These are phyloP conservation scores for Avena eriantha DNA, from an alignment of 176 grass and related monocot genomes.

Conservation along the genomic window DNA sequence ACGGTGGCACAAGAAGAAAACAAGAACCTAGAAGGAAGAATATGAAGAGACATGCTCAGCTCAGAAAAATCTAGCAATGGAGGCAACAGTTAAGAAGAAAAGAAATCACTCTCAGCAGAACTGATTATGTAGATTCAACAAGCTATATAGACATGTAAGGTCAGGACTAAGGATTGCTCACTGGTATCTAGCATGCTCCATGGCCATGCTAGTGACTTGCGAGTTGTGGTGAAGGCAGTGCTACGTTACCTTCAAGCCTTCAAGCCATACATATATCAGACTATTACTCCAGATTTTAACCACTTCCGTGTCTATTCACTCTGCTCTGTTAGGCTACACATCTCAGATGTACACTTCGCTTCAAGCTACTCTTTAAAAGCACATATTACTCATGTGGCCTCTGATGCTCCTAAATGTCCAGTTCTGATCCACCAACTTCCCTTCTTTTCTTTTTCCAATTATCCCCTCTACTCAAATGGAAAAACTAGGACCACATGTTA, in stretches of 20 bases:
- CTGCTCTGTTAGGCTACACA: slow-evolving; percentile 8
- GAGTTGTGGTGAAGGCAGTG: slow-evolving; percentile 36
- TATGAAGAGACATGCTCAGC: slow-evolving; percentile 50
- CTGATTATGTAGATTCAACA: slow-evolving; percentile 26
- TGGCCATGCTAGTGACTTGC: slow-evolving; percentile 30
- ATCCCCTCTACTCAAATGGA: slow-evolving; percentile 27
- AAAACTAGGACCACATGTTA: slow-evolving; percentile 41
- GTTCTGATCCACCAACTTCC: slow-evolving; percentile 24
- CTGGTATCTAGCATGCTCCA: slow-evolving; percentile 37
- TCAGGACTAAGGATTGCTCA: slow-evolving; percentile 36
- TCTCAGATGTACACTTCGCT: not conserved
- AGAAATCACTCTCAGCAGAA: slow-evolving; percentile 22
- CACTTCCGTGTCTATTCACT: slow-evolving; percentile 34
- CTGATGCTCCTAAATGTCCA: slow-evolving; percentile 28
- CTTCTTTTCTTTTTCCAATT: slow-evolving; percentile 20
- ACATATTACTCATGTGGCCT: slow-evolving; percentile 3
- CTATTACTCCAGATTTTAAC: slow-evolving; percentile 8
- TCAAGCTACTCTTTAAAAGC: not conserved
- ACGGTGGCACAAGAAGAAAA: slow-evolving; percentile 26
- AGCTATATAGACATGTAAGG: slow-evolving; percentile 5
- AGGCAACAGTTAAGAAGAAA: not conserved
- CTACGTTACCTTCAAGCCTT: slow-evolving; percentile 42
- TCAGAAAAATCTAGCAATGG: slow-evolving; percentile 34
- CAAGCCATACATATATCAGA: slow-evolving; percentile 22
- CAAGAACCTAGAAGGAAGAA: slow-evolving; percentile 37